Conservation (phyloP, 2,329 filamentous ascomycete genomes). For the Clonostachys rhizophaga region DNA sequence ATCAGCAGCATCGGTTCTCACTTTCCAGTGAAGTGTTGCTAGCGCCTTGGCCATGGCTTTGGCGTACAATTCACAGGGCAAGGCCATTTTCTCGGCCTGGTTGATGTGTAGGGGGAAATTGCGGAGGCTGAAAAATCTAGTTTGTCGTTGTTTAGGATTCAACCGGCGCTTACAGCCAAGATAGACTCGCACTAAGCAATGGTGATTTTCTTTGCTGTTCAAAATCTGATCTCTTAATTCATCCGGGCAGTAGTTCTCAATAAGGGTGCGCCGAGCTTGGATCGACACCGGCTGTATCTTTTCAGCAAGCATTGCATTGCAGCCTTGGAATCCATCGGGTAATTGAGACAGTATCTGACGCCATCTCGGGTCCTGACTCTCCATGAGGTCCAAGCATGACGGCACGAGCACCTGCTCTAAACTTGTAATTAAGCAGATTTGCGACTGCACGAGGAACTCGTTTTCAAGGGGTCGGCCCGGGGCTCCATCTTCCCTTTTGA, state of each 20-base stretch:
- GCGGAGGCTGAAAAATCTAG: slow-evolving; percentile 31
- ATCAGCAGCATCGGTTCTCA: slow-evolving; percentile 42
- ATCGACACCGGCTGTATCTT: slow-evolving; percentile 8
- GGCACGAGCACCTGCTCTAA: background rate
- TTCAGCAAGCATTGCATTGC: slow-evolving; percentile 10
- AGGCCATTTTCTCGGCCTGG: slow-evolving; percentile 36
- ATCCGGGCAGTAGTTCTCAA: slow-evolving; percentile 6
- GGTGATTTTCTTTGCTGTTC: background rate
- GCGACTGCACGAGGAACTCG: slow-evolving; percentile 7
- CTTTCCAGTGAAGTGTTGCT: slow-evolving; percentile 44
- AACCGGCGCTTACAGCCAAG: background rate
- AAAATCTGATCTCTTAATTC: background rate
- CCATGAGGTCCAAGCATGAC: background rate
- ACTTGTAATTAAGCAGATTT: background rate
- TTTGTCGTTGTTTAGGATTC: background rate
- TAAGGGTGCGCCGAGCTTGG: slow-evolving; percentile 2
- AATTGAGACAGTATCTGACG: slow-evolving; percentile 4
- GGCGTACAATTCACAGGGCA: slow-evolving; percentile 29
- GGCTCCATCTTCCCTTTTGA: slow-evolving; percentile 10
- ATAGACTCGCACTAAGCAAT: slow-evolving; percentile 2
- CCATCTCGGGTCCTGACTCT: slow-evolving; percentile 1
- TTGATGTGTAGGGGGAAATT: slow-evolving; percentile 45
- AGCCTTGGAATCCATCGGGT: background rate
- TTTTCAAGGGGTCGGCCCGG: slow-evolving; percentile 6
- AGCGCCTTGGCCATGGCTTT: slow-evolving; percentile 41